phyloP scores from a whole-genome alignment of 306 rosid species.

The Spatholobus suberectus region DNA sequence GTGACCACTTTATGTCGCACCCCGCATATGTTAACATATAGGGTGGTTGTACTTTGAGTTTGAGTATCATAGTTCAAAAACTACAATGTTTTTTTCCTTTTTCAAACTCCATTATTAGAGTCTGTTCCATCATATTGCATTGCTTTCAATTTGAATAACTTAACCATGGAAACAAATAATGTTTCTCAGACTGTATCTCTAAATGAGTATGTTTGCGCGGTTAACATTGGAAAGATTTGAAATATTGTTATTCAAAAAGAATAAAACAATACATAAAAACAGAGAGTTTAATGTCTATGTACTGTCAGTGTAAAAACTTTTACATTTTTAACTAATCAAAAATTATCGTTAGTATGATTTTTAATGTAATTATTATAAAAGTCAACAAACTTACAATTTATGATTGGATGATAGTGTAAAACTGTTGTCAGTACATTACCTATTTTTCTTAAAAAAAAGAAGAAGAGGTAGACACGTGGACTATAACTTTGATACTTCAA shows the following conservation, averaged over 20 bases:
- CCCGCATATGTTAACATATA: not conserved
- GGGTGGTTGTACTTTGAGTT: slow-evolving; percentile 17
- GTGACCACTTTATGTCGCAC: slow-evolving; percentile 14
- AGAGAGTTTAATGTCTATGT: no score
- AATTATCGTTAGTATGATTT: no score
- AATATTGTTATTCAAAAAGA: not conserved
- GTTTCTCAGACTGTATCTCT: not conserved
- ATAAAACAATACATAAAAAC: no score
- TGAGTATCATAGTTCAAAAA: not conserved
- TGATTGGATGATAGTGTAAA: no score
- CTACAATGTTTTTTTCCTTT: not conserved
- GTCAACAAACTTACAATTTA: no score
- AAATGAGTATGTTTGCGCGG: not conserved
- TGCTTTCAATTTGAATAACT: not conserved
- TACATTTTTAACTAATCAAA: no score
- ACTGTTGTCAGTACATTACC: no score
- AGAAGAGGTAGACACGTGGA: not conserved
- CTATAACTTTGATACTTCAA: not conserved
- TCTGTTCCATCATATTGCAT: not conserved
- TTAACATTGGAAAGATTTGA: not conserved
- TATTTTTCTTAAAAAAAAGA: no score
- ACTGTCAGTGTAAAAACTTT: no score
- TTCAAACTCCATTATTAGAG: not conserved
- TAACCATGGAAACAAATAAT: not conserved
- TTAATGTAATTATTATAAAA: no score